Evolutionary conservation across 2,329 filamentous ascomycete species (phyloP), one percentile per base, ranked within the genome.

Genomic region (Fragosphaeria purpurea): DNA sequence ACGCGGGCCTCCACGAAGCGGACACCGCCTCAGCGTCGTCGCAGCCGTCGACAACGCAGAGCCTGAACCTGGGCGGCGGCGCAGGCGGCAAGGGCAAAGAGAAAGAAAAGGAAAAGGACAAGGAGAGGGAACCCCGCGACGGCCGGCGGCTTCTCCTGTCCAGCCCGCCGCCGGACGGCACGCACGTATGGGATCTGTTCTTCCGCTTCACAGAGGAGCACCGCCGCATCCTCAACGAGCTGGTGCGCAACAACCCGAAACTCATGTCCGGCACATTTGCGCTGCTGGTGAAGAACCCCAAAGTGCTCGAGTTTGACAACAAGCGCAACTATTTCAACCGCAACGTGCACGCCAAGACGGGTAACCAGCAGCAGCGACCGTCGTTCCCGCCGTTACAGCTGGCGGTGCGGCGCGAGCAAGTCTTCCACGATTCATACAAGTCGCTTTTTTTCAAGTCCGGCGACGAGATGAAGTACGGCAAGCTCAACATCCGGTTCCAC

Each of bases 241-340:
- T 98, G 57, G 93, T 98, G 50, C 85, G 94, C 56, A 88, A 95
- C 63, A 97, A 95, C 58, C 93, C 94, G 34, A 95, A 95, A 67
- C 80, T 98, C 56, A 98, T 98, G 94, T 96, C 91, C 53, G 93
- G 93, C 48, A 96, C 91, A 3, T 96, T 98, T 69, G 90, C 91
- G 9, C 76, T 98, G 12, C 72, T 98, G 45, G 93, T 97, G 56
- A 96, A 95, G 74, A 98, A 98, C 63, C 94, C 93, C 32, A 98
- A 97, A 75, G 94, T 98, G 4, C 75, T 98, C 10, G 93, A 98
- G 63, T 98, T 98, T 62, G 93, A 98, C 71, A 98, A 98, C 73
- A 98, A 98, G 74, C 89, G 93, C 61, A 97, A 95, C 70, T 98
- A 94, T 76, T 98, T 98, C 75, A 96, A 83, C 64, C 86, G 93